Percentiles rank a stretch among this genome's conserved stretches.
phyloP scores from a whole-genome alignment of 129 eudicot genomes.

The Lactuca saligna region DNA sequence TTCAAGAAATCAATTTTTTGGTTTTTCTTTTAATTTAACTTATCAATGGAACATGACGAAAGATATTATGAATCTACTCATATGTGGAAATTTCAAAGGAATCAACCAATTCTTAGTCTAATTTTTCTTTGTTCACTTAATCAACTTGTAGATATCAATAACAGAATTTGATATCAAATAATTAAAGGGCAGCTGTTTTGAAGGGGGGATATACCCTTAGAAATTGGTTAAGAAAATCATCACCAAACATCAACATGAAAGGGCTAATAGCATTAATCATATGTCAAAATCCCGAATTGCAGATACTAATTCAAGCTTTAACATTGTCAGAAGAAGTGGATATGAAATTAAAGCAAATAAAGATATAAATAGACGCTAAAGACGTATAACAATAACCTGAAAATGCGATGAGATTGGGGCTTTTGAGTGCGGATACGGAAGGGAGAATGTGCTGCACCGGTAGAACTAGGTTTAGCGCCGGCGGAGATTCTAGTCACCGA shows the following conservation, averaged over 20 bases:
- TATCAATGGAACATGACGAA: not conserved
- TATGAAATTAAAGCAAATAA: not conserved
- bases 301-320: not conserved
- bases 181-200: not conserved
- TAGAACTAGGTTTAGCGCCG: constrained; percentile 38
- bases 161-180: not conserved
- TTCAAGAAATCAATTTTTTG: not conserved
- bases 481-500: constrained; percentile 41
- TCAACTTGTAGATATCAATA: not conserved
- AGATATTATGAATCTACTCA: not conserved
- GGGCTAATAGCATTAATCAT: constrained; percentile 4
- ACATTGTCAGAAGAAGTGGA: not conserved
- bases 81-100: not conserved
- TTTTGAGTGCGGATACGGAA: constrained; percentile 54
- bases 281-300: not conserved
- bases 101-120: not conserved
- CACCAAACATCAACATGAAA: not conserved
- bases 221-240: not conserved
- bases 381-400: constrained; percentile 45
- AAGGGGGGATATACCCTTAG: not conserved
- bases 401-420: constrained; percentile 58
- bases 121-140: not conserved
- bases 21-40: not conserved
- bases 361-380: not conserved
- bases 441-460: constrained; percentile 42